phyloP scores from a whole-genome alignment of 2,329 filamentous ascomycete genomes.

The Fusarium oxysporum region DNA sequence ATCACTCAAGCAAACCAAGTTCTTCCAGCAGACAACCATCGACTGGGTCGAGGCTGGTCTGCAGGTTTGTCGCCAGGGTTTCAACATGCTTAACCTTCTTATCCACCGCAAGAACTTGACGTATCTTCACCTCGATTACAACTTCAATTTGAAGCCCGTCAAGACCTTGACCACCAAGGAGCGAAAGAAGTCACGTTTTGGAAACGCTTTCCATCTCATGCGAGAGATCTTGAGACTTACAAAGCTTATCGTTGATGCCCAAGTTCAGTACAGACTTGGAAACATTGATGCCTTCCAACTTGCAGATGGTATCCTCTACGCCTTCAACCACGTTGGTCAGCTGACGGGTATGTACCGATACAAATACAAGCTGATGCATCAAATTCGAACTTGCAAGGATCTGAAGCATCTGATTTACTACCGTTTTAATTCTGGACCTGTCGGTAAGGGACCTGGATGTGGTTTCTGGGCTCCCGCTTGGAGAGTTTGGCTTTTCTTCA shows the following conservation, averaged over 20 bases:
- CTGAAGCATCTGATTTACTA: constrained; percentile 99
- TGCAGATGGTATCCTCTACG: constrained; percentile 98
- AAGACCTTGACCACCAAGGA: constrained; percentile 99
- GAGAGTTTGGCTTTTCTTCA: constrained; percentile 99
- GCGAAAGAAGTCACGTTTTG: constrained; percentile 98
- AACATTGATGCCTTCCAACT: constrained; percentile 99
- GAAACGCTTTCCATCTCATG: constrained; percentile 99
- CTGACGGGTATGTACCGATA: constrained; percentile 99
- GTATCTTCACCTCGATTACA: constrained; percentile 98
- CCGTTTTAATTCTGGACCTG: constrained; percentile 95
- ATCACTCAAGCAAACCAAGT: constrained; percentile 95
- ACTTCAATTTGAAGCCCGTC: constrained; percentile 99
- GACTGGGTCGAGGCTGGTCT: constrained; percentile 99
- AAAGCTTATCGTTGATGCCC: constrained; percentile 97
- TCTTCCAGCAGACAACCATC: constrained; percentile 99
- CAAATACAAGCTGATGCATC: constrained; percentile 99
- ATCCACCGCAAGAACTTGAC: constrained; percentile 99
- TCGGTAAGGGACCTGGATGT: constrained; percentile 96
- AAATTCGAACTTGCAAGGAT: constrained; percentile 98
- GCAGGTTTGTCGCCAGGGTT: constrained; percentile 97
- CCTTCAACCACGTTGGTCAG: constrained; percentile 98
- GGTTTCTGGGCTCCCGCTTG: constrained; percentile 99
- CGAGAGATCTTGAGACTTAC: constrained; percentile 95
- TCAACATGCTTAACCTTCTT: constrained; percentile 98
- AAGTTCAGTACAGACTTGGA: constrained; percentile 96